These are phyloP conservation scores for Camellia lanceoleosa DNA, from an alignment of 148 eudicot genomes.

Conservation along the genomic window DNA sequence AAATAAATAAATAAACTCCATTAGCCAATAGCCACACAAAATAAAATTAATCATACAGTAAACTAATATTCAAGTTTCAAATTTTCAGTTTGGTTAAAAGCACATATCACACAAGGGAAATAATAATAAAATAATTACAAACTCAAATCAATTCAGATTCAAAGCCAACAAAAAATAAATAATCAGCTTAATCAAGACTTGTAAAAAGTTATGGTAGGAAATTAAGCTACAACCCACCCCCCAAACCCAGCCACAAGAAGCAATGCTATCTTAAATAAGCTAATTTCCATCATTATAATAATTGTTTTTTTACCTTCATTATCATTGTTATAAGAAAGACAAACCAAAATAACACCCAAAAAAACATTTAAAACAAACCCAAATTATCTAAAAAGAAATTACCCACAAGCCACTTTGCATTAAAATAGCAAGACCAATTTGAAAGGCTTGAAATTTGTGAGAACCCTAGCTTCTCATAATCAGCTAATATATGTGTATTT, in stretches of 20 bases:
- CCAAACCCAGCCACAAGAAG: no score
- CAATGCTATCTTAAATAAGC: no score
- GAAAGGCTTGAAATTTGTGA: no score
- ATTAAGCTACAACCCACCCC: not conserved
- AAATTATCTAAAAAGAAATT: not conserved
- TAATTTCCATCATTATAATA: no score
- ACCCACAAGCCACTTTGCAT: not conserved
- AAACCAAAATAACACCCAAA: not conserved
- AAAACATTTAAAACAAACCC: not conserved
- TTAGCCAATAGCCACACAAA: conserved; percentile 1
- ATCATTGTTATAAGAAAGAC: not conserved
- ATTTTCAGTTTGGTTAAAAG: not conserved
- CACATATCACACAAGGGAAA: not conserved
- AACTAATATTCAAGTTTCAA: not conserved
- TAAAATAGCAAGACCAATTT: no score
- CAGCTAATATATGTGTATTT: no score
- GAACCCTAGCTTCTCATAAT: no score
- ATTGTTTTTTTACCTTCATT: not conserved
- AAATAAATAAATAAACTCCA: not conserved
- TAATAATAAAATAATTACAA: not conserved
- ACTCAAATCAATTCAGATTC: not conserved
- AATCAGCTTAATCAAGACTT: not conserved
- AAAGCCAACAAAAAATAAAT: not conserved
- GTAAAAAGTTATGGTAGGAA: not conserved
- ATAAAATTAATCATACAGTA: not conserved